Conservation (phyloP, 2,329 filamentous ascomycete genomes). For the Colletotrichum lini region DNA sequence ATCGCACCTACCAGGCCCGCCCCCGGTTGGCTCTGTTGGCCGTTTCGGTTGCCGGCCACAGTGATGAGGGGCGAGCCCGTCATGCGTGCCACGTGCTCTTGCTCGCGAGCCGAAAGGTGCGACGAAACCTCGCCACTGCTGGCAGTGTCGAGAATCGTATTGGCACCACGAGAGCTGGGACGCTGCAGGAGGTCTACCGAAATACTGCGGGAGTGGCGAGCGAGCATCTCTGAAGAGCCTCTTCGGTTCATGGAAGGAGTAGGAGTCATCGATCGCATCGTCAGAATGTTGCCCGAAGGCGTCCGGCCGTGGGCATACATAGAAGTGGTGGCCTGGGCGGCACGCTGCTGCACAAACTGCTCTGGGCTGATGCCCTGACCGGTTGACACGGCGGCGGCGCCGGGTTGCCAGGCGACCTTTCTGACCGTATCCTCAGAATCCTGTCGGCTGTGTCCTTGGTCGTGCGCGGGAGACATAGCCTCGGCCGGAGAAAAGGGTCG, state of each 20-base stretch:
- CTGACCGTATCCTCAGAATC: conserved; percentile 69
- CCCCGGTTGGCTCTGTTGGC: conserved; percentile 66
- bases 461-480: conserved; percentile 45
- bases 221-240: conserved; percentile 58
- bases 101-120: conserved; percentile 86
- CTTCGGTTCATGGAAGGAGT: conserved; percentile 60
- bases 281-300: conserved; percentile 65
- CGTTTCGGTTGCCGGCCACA: conserved; percentile 57
- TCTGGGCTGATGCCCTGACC: conserved; percentile 78
- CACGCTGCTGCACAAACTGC: conserved; percentile 86
- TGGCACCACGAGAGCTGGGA: conserved; percentile 73
- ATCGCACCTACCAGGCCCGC: conserved; percentile 83
- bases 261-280: conserved; percentile 57
- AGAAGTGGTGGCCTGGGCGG: conserved; percentile 60
- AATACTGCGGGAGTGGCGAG: conserved; percentile 60
- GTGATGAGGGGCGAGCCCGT: conserved; percentile 84
- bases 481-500: conserved; percentile 52
- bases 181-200: conserved; percentile 65
- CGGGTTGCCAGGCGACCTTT: conserved; percentile 87
- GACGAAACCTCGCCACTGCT: conserved; percentile 57
- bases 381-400: conserved; percentile 61
- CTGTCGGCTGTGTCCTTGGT: conserved; percentile 59
- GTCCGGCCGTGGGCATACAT: conserved; percentile 58
- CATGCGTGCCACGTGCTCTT: conserved; percentile 87
- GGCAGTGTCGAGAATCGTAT: conserved; percentile 65